A percentile compares a stretch with the other conserved stretches of the same genome.
These are phyloP conservation scores for Penicillium sp. DNA, from an alignment of 2,329 filamentous ascomycete species.

Conservation along the genomic window DNA sequence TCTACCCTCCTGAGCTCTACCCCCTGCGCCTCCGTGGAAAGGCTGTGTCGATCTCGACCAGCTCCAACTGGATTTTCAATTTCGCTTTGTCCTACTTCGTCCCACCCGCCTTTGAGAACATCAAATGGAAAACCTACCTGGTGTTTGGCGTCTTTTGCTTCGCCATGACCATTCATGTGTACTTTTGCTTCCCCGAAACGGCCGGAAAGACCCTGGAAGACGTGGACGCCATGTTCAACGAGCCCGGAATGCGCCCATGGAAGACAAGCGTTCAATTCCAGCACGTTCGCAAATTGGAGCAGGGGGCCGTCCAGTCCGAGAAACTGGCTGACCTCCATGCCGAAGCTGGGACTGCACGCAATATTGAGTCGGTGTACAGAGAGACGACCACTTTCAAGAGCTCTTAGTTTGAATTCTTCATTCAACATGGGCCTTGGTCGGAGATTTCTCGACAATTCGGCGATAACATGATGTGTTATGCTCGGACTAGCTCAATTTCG, in stretches of 20 bases:
- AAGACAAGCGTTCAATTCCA: constrained; percentile 16
- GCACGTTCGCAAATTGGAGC: constrained; percentile 16
- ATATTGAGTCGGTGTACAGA: constrained; percentile 3
- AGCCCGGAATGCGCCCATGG: constrained; percentile 24
- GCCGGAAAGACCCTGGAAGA: constrained; percentile 68
- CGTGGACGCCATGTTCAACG: constrained; percentile 64
- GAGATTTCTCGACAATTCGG: too few relatives aligned
- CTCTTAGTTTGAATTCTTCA: too few relatives aligned
- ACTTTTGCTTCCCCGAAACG: constrained; percentile 41
- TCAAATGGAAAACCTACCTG: constrained; percentile 59
- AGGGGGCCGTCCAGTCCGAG: constrained; percentile 11
- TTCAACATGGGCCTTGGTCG: too few relatives aligned
- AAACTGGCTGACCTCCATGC: constrained; percentile 12
- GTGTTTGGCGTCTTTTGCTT: constrained; percentile 68
- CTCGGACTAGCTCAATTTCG: too few relatives aligned
- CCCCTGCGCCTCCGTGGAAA: constrained; percentile 59
- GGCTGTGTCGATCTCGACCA: constrained; percentile 55
- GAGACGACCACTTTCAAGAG: background rate
- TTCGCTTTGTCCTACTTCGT: constrained; percentile 52
- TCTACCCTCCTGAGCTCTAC: constrained; percentile 58
- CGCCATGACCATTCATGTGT: constrained; percentile 61
- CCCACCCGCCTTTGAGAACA: constrained; percentile 52
- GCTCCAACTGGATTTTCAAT: constrained; percentile 56
- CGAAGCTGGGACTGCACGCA: constrained; percentile 6
- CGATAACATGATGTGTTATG: too few relatives aligned